Conservation (phyloP, 495 filamentous ascomycete species). For the Melanomma pulvis-pyrius region DNA sequence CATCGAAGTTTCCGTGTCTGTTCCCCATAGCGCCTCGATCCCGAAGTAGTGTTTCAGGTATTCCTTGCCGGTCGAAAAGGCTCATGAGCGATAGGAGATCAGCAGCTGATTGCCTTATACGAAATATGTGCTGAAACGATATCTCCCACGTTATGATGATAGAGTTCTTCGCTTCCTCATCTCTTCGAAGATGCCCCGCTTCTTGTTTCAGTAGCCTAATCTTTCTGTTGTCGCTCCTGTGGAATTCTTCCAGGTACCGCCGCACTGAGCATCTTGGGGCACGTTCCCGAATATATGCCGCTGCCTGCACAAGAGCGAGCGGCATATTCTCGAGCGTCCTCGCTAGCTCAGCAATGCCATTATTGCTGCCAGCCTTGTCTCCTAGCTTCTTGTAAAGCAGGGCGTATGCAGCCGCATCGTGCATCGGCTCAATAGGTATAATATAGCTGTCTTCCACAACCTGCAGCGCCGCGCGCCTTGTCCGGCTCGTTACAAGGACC, state of each 20-base stretch:
- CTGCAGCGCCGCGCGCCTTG: constrained; percentile 28
- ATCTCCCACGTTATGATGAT: constrained; percentile 52
- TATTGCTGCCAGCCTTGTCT: constrained; percentile 16
- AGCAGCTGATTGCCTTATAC: constrained; percentile 27
- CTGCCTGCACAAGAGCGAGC: constrained; percentile 20
- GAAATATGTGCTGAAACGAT: constrained; percentile 50
- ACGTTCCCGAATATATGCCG: constrained; percentile 33
- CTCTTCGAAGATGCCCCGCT: constrained; percentile 42
- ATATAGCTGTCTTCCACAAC: constrained; percentile 46
- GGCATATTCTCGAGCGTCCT: constrained; percentile 25
- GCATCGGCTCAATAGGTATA: constrained; percentile 46
- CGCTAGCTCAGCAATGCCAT: constrained; percentile 8
- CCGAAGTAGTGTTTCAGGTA: too few species aligned
- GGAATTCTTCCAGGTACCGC: constrained; percentile 49
- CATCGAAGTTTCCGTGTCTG: too few species aligned
- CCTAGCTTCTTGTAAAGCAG: constrained; percentile 51
- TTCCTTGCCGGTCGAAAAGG: too few species aligned
- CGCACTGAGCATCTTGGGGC: constrained; percentile 13
- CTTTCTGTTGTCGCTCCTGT: constrained; percentile 41
- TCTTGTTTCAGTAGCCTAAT: constrained; percentile 41
- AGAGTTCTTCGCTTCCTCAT: constrained; percentile 40
- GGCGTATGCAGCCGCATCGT: constrained; percentile 36
- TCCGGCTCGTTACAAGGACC: constrained; percentile 23
- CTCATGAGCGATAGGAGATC: constrained; percentile 10
- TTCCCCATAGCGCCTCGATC: too few species aligned